Conservation (phyloP, 306 rosid species). For the Spatholobus suberectus region DNA sequence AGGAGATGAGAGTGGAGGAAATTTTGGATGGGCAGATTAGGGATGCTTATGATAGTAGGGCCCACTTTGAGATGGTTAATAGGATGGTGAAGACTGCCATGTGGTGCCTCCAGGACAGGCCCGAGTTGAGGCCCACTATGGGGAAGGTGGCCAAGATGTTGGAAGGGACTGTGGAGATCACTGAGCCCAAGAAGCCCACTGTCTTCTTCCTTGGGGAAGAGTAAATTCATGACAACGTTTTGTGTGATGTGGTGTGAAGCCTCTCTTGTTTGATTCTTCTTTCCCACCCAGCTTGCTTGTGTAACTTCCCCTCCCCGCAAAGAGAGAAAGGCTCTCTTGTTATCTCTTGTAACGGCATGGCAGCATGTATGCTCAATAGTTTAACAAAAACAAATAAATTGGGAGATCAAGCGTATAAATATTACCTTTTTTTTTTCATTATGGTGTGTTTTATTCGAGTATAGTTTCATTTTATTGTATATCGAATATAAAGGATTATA, state of each 20-base stretch:
- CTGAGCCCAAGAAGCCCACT: constrained; percentile 78
- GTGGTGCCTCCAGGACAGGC: constrained; percentile 92
- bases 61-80: constrained; percentile 69
- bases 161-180: constrained; percentile 90
- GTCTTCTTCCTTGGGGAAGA: constrained; percentile 70
- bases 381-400: neutral
- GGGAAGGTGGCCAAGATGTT: constrained; percentile 97
- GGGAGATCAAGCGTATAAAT: neutral
- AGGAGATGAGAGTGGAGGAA: constrained; percentile 77
- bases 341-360: neutral
- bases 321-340: neutral
- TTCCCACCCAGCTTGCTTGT: neutral
- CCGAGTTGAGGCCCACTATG: constrained; percentile 91
- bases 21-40: constrained; percentile 71
- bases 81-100: constrained; percentile 92
- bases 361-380: neutral
- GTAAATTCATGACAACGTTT: too few species aligned
- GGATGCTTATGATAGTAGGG: constrained; percentile 61
- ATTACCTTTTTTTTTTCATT: neutral
- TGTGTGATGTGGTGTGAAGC: too few species aligned
- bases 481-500: neutral
- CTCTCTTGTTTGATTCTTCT: neutral
- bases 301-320: too few species aligned
- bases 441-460: constrained; percentile 4
- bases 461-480: neutral